Base-by-base conservation (phyloP, 176 grass and related monocot genomes). In the Panicum miliaceum region DNA sequence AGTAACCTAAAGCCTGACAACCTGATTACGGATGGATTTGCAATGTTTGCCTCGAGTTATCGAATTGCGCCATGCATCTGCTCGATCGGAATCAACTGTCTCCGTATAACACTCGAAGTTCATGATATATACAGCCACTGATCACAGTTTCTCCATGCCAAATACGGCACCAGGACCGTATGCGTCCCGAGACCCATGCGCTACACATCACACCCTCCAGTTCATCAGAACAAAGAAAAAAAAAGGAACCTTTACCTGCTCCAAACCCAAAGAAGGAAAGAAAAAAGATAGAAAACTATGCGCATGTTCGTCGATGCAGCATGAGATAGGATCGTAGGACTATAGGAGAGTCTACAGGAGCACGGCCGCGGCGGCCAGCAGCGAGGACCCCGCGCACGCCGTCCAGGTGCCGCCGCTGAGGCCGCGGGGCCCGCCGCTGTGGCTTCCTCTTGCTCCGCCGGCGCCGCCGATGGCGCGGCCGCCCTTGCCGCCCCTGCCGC, bases 351-450 rank as follows among this genome's bases (percentile, higher is more conserved):
- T 20, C 67, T 81, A 77, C 20, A 84, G 25, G 29, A 85, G 78
- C 78, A 82, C 43, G 72, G 54, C 71, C 18, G 35, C 82, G 0
- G 71, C 77, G 53, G 62, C 77, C 3, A 89, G 82, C 42, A 89
- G 42, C 13, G 71, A 63, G 19, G 71, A 61, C 4, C 35, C 64
- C 22, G 70, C 23, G 78, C 77, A 89, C 34, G 88, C 52, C 52
- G 77, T 22, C 88, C 83, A 89, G 52, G 77, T 76, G 83, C 70
- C 83, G 14, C 88, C 78, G 78, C 78, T 54, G 34, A 81, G 51
- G 52, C 76, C 27, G 19, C 62, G 70, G 6, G 60, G 19, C 46
- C 51, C 66, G 71, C 70, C 82, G 53, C 62, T 73, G 7, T 14
- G 34, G 47, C 46, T 74, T 26, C 41, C 69, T 42, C 82, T 75